phyloP scores from a whole-genome alignment of 768 basidiomycete genomes.

The Trametes punicea region DNA sequence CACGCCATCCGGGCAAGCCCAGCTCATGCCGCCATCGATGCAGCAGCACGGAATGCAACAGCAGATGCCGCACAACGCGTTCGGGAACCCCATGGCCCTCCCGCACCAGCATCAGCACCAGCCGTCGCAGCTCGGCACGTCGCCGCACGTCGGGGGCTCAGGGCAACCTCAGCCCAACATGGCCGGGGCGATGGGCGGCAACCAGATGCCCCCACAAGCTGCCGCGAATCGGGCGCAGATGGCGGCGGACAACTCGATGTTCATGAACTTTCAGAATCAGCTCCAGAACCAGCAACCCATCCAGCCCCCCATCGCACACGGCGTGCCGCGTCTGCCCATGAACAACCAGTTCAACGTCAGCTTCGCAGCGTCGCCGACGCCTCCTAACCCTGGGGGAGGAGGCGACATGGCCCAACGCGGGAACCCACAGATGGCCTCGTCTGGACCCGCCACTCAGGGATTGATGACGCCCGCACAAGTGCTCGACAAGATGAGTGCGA shows the following conservation, averaged over 20 bases:
- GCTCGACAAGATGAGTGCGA: constrained; percentile 47
- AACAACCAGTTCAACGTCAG: constrained; percentile 40
- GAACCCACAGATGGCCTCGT: constrained; percentile 31
- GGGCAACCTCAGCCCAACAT: constrained; percentile 35
- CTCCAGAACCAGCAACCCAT: constrained; percentile 35
- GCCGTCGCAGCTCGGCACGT: constrained; percentile 35
- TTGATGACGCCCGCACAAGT: constrained; percentile 67
- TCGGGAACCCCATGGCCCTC: constrained; percentile 37
- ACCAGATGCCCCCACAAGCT: constrained; percentile 31
- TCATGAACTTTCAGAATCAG: constrained; percentile 41
- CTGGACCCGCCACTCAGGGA: constrained; percentile 39
- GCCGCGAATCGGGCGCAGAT: constrained; percentile 42
- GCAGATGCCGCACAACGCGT: constrained; percentile 32
- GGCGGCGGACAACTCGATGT: constrained; percentile 46
- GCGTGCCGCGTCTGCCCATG: constrained; percentile 20
- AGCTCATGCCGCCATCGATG: constrained; percentile 45
- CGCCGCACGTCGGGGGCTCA: constrained; percentile 39
- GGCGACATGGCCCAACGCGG: constrained; percentile 40
- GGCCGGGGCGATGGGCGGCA: constrained; percentile 14
- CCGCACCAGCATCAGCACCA: constrained; percentile 38
- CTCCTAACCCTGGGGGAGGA: constrained; percentile 46
- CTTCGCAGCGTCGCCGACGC: constrained; percentile 35
- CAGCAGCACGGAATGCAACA: constrained; percentile 33
- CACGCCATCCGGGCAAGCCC: constrained; percentile 41
- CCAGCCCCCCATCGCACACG: constrained; percentile 30